phyloP scores from a whole-genome alignment of 164 flowering plant genomes.

The Akebia trifoliata region DNA sequence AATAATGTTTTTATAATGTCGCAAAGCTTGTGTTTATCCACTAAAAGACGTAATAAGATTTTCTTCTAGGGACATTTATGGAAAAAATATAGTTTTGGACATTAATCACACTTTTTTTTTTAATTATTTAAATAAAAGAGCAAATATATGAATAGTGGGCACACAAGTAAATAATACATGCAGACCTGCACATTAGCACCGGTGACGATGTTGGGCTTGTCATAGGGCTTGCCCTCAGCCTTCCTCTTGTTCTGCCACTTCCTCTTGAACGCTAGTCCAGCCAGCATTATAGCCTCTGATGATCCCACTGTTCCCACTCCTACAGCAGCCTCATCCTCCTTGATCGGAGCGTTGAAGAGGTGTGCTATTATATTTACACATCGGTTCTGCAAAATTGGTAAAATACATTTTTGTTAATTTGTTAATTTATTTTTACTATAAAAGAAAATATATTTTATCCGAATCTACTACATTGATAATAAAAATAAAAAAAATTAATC shows the following conservation, averaged over 20 bases:
- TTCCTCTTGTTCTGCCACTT: slow-evolving; percentile 65
- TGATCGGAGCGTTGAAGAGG: slow-evolving; percentile 57
- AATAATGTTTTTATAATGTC: too few relatives aligned
- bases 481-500: background rate
- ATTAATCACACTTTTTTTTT: too few relatives aligned
- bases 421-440: background rate
- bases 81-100: too few relatives aligned
- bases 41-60: too few relatives aligned
- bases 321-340: slow-evolving; percentile 43
- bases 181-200: slow-evolving; percentile 74
- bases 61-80: too few relatives aligned
- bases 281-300: slow-evolving; percentile 75
- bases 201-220: slow-evolving; percentile 70
- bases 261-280: slow-evolving; percentile 70
- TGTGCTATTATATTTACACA: slow-evolving; percentile 73
- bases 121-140: background rate
- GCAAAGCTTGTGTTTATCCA: too few relatives aligned
- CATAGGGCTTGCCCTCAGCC: slow-evolving; percentile 45
- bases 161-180: too few relatives aligned
- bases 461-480: background rate
- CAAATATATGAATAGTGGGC: background rate
- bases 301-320: slow-evolving; percentile 75
- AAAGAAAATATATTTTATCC: background rate
- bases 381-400: slow-evolving; percentile 40
- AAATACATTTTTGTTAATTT: background rate